Conservation (phyloP, 306 rosid species). For the Leucaena leucocephala region DNA sequence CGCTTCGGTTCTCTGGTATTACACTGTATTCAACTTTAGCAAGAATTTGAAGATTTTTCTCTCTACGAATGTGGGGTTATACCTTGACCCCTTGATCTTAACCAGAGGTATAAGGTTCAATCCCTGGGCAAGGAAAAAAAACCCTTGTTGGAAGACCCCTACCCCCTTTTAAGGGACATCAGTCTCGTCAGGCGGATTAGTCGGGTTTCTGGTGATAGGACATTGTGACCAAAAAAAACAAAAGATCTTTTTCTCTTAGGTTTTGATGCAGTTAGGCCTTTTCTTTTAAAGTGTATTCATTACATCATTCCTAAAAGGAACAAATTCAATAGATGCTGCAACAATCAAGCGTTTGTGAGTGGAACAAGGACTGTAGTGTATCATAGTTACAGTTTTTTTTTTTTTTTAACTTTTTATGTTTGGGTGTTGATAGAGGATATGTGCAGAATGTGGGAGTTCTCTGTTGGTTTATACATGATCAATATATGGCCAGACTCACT, state of each 20-base stretch:
- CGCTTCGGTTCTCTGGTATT: background rate
- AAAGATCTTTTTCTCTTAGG: background rate
- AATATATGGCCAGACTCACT: constrained; percentile 86
- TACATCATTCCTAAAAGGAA: background rate
- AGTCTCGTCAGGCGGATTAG: no score
- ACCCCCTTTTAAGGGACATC: no score
- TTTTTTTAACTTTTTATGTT: background rate
- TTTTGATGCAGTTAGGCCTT: background rate
- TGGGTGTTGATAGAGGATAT: constrained; percentile 2
- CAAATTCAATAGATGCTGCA: constrained; percentile 1
- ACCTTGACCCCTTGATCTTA: no score
- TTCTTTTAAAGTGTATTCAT: background rate
- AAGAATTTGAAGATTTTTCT: background rate
- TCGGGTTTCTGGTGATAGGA: no score
- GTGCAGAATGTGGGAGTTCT: constrained; percentile 97
- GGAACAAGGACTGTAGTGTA: background rate
- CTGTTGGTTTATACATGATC: constrained; percentile 92
- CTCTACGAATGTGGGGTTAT: no score
- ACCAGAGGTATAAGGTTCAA: no score
- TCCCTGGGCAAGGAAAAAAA: no score
- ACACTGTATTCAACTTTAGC: background rate
- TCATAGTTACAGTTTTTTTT: background rate
- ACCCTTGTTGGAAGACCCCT: no score
- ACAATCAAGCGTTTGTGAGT: constrained; percentile 14
- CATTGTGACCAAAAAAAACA: no score